Evolutionary conservation across 768 basidiomycete genomes (phyloP).

Genomic region (Lepiota brunneoincarnata): DNA sequence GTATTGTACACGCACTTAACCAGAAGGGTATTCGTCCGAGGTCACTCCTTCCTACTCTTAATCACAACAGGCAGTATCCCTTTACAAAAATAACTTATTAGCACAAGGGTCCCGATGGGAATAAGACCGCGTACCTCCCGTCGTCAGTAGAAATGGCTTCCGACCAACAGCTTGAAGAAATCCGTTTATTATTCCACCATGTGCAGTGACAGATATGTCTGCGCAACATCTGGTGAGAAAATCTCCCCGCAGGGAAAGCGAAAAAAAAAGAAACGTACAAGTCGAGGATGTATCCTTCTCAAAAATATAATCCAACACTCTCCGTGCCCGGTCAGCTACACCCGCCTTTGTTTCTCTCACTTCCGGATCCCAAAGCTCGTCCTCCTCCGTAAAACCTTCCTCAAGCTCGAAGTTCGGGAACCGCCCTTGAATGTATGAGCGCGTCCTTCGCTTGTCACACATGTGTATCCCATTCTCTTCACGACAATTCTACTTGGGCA

Average conservation of each 20-base stretch:
- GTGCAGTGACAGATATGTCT: slow-evolving; percentile 17
- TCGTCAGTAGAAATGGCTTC: slow-evolving; percentile 10
- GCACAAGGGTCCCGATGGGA: neutral
- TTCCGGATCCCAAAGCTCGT: slow-evolving; percentile 56
- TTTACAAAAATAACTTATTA: neutral
- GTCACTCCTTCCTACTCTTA: neutral
- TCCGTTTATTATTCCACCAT: slow-evolving; percentile 18
- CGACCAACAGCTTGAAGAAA: slow-evolving; percentile 14
- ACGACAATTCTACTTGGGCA: slow-evolving; percentile 51
- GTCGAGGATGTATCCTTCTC: slow-evolving; percentile 34
- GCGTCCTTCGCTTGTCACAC: slow-evolving; percentile 55
- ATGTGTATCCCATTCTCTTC: slow-evolving; percentile 70
- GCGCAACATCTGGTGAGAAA: too few species aligned
- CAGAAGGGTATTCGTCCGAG: too few species aligned
- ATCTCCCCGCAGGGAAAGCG: neutral
- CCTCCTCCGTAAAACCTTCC: slow-evolving; percentile 56
- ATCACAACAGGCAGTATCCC: slow-evolving; percentile 11
- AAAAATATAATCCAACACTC: slow-evolving; percentile 58
- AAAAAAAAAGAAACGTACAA: slow-evolving; percentile 37
- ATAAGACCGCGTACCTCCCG: slow-evolving; percentile 12
- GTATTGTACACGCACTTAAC: neutral
- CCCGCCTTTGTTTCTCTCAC: slow-evolving; percentile 51
- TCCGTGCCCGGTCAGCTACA: slow-evolving; percentile 43
- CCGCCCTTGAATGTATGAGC: slow-evolving; percentile 36
- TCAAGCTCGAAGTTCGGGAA: slow-evolving; percentile 60